These are phyloP conservation scores for Immersiella caudata DNA, from an alignment of 495 filamentous ascomycete genomes.

Conservation along the genomic window DNA sequence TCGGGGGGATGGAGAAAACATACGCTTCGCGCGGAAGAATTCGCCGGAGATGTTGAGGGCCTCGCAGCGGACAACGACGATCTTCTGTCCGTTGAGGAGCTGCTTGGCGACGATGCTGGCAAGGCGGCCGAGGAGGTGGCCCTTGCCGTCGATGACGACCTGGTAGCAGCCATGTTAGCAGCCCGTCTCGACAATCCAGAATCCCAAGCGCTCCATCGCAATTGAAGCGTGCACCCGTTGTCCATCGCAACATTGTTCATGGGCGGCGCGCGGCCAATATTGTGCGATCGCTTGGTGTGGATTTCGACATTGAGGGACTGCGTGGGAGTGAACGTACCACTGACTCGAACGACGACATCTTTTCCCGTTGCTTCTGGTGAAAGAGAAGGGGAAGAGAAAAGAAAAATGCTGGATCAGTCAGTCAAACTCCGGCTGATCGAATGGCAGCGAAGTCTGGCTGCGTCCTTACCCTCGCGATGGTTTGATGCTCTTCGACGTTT, in stretches of 20 bases:
- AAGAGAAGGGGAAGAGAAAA: slow-evolving; percentile 38
- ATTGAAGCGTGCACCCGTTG: background rate
- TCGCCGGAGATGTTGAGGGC: slow-evolving; percentile 99
- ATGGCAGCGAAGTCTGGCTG: slow-evolving; percentile 38
- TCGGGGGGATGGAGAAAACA: slow-evolving; percentile 50
- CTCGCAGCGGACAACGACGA: slow-evolving; percentile 98
- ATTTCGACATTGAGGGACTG: slow-evolving; percentile 16
- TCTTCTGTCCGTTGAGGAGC: slow-evolving; percentile 98
- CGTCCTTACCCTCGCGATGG: slow-evolving; percentile 43
- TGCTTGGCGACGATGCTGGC: slow-evolving; percentile 99
- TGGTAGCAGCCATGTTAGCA: slow-evolving; percentile 46
- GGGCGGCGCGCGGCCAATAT: background rate
- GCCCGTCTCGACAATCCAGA: slow-evolving; percentile 12
- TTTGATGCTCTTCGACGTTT: slow-evolving; percentile 41
- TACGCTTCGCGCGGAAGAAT: slow-evolving; percentile 99
- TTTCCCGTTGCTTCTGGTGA: slow-evolving; percentile 54
- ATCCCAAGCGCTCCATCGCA: background rate
- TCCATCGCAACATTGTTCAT: background rate
- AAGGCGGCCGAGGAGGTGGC: slow-evolving; percentile 98
- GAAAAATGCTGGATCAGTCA: slow-evolving; percentile 39
- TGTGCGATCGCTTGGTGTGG: slow-evolving; percentile 12
- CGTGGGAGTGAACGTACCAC: slow-evolving; percentile 70
- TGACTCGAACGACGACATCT: slow-evolving; percentile 96
- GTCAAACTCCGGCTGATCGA: slow-evolving; percentile 43
- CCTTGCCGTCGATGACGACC: slow-evolving; percentile 99